Conservation (phyloP, 352 stramenopile genomes). For the Nothophytophthora sp. region DNA sequence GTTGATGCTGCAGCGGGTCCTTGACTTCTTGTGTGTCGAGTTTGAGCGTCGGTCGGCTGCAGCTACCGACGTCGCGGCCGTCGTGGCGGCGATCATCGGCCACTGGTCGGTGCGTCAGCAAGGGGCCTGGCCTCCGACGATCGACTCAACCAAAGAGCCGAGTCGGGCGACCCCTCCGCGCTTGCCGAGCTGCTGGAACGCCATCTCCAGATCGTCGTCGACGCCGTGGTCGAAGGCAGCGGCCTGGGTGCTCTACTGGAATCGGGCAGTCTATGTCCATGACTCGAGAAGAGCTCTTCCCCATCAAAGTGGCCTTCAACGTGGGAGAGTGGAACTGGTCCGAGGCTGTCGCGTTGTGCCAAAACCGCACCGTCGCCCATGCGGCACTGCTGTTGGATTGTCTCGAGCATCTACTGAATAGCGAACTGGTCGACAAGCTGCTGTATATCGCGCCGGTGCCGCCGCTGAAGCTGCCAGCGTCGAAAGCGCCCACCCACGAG, state of each 20-base stretch:
- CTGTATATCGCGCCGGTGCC: slow-evolving; percentile 15
- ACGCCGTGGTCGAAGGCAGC: too few species aligned
- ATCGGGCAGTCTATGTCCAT: slow-evolving; percentile 35
- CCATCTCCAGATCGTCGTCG: slow-evolving; percentile 31
- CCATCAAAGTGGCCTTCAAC: slow-evolving; percentile 81
- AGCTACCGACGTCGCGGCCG: slow-evolving; percentile 10
- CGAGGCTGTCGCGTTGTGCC: slow-evolving; percentile 32
- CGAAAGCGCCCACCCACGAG: slow-evolving; percentile 2
- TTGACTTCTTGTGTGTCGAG: slow-evolving; percentile 62
- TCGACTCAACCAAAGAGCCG: slow-evolving; percentile 22
- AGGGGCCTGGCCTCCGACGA: slow-evolving; percentile 29
- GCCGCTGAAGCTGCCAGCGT: slow-evolving; percentile 13
- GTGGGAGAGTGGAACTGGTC: slow-evolving; percentile 69
- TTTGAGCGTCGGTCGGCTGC: slow-evolving; percentile 36
- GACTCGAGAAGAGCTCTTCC: slow-evolving; percentile 35
- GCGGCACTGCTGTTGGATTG: slow-evolving; percentile 74
- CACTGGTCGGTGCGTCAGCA: slow-evolving; percentile 32
- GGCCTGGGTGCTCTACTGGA: too few species aligned
- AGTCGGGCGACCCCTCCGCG: slow-evolving; percentile 5
- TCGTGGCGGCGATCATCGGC: slow-evolving; percentile 20
- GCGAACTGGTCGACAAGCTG: slow-evolving; percentile 33
- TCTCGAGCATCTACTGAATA: slow-evolving; percentile 71
- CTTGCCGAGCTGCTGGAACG: slow-evolving; percentile 19
- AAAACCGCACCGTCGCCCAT: slow-evolving; percentile 19
- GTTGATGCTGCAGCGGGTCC: slow-evolving; percentile 46